Evolutionary conservation across 495 filamentous ascomycete genomes (phyloP).

Genomic region (Staphylotrichum tortipilum): DNA sequence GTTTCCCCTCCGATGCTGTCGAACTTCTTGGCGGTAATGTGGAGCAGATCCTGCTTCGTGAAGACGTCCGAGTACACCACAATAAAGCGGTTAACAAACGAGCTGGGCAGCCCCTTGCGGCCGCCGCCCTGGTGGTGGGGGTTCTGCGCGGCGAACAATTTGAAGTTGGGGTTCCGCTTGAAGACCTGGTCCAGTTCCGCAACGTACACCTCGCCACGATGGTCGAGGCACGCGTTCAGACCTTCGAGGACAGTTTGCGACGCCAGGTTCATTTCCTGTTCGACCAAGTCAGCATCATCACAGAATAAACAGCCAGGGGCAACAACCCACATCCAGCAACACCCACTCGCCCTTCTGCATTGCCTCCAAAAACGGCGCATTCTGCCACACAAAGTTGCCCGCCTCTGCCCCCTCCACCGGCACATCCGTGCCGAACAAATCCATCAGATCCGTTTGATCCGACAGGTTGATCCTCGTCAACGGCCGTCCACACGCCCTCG

Average conservation of each 20-base stretch:
- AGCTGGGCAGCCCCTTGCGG: conserved; percentile 87
- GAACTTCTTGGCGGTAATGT: conserved; percentile 73
- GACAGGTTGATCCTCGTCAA: conserved; percentile 93
- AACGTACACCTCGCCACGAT: conserved; percentile 92
- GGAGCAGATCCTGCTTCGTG: conserved; percentile 65
- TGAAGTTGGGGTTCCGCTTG: conserved; percentile 77
- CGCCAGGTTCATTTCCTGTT: conserved; percentile 87
- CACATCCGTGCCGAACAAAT: conserved; percentile 94
- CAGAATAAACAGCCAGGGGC: not conserved
- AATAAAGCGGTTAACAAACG: conserved; percentile 96
- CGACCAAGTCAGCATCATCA: conserved; percentile 1
- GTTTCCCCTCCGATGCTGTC: conserved; percentile 47
- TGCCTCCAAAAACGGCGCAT: conserved; percentile 88
- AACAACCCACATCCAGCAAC: conserved; percentile 55
- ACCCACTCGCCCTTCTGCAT: conserved; percentile 98
- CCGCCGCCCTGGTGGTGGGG: conserved; percentile 96
- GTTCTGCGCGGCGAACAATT: conserved; percentile 93
- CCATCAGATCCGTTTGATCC: conserved; percentile 94
- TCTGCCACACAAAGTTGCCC: conserved; percentile 87
- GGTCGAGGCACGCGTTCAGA: conserved; percentile 93
- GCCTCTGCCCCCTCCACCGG: conserved; percentile 81
- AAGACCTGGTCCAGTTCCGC: conserved; percentile 92
- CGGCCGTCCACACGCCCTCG: conserved; percentile 64
- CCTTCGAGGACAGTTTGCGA: conserved; percentile 96
- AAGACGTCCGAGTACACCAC: conserved; percentile 94